Evolutionary conservation across 2,329 filamentous ascomycete species (phyloP).

Genomic region (Pseudogymnoascus sp.): DNA sequence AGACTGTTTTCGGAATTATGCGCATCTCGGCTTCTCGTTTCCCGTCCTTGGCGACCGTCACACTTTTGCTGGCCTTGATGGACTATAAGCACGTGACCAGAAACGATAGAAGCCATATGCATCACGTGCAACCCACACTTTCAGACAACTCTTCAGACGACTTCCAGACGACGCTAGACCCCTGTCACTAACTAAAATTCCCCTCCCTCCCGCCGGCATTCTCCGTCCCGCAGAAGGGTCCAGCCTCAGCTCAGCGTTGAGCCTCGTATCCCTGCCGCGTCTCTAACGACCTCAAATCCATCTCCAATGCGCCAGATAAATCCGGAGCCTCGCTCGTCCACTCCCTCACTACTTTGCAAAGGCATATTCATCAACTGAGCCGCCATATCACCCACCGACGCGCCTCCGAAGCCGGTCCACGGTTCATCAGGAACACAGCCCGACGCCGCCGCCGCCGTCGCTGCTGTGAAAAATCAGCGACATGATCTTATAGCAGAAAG

Average conservation of each 20-base stretch:
- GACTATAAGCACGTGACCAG: no score
- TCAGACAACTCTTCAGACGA: not conserved
- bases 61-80: no score
- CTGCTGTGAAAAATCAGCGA: not conserved
- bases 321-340: constrained; percentile 1
- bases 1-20: not conserved
- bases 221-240: not conserved
- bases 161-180: constrained; percentile 1
- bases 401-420: not conserved
- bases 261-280: constrained; percentile 3
- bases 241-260: not conserved
- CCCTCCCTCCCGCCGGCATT: not conserved
- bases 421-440: not conserved
- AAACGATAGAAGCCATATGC: no score
- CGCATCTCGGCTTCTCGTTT: not conserved
- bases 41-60: not conserved
- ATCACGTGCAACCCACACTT: no score
- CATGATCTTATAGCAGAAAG: not conserved
- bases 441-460: not conserved
- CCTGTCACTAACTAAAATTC: not conserved
- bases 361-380: not conserved
- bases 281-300: not conserved
- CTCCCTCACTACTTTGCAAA: not conserved
- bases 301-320: constrained; percentile 1
- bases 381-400: not conserved